These are phyloP conservation scores for Phytopythium kandeliae DNA, from an alignment of 352 stramenopile species.

Conservation along the genomic window DNA sequence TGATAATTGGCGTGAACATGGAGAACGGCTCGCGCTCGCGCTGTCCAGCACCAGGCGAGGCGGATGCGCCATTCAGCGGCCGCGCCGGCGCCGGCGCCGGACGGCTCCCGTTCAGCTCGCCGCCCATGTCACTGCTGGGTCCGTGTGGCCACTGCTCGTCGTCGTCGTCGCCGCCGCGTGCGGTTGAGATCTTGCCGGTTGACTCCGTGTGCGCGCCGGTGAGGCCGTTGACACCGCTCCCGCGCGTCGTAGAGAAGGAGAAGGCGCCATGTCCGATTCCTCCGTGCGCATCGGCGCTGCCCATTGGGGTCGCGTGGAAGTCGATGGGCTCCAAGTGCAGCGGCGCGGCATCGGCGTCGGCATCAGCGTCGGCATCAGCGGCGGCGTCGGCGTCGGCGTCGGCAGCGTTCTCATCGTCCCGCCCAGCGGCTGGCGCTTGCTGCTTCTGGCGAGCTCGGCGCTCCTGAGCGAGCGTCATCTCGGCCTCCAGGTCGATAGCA, in stretches of 20 bases:
- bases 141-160: slow-evolving; percentile 11
- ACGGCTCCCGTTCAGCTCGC: slow-evolving; percentile 5
- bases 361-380: too few species aligned
- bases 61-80: slow-evolving; percentile 3
- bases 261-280: neutral
- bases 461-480: slow-evolving; percentile 77
- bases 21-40: slow-evolving; percentile 62
- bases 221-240: slow-evolving; percentile 22
- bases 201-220: slow-evolving; percentile 4
- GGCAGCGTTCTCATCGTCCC: slow-evolving; percentile 7
- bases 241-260: slow-evolving; percentile 2
- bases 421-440: neutral
- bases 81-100: slow-evolving; percentile 10
- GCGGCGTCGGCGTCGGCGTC: neutral
- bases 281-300: neutral
- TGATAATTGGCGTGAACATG: slow-evolving; percentile 84
- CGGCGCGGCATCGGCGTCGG: neutral
- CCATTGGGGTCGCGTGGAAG: neutral
- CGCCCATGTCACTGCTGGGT: neutral
- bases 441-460: slow-evolving; percentile 7
- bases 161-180: slow-evolving; percentile 8
- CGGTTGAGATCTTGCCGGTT: slow-evolving; percentile 4
- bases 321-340: slow-evolving; percentile 9
- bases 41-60: neutral
- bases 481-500: slow-evolving; percentile 62